A percentile compares a stretch with the other conserved stretches of the same genome.
These are phyloP conservation scores for Chamaecrista fasciculata DNA, from an alignment of 306 rosid species.

Conservation along the genomic window DNA sequence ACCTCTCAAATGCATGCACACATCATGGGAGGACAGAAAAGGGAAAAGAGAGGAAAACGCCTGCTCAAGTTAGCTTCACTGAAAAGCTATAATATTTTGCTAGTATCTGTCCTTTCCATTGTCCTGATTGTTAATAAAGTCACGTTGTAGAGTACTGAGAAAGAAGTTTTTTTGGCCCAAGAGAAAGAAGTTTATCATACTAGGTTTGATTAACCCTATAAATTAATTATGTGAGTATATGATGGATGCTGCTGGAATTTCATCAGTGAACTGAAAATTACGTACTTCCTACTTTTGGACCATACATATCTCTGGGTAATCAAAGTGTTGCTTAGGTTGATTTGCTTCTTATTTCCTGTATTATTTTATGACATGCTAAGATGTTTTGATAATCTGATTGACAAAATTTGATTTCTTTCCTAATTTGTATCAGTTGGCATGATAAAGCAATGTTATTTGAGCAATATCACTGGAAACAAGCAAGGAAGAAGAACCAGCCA, in stretches of 20 bases:
- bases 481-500: conserved; percentile 64
- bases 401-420: background rate
- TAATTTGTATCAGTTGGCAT: conserved; percentile 65
- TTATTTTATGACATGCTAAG: background rate
- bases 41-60: background rate
- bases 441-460: conserved; percentile 76
- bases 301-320: background rate
- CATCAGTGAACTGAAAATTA: background rate
- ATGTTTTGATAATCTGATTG: background rate
- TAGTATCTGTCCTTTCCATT: background rate
- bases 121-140: background rate
- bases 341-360: conserved; percentile 18
- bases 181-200: background rate
- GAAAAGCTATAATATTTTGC: background rate
- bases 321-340: conserved; percentile 6
- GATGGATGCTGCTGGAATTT: background rate
- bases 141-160: background rate
- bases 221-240: background rate
- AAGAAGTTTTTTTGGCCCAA: too few relatives aligned
- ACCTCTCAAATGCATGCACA: conserved; percentile 7
- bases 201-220: background rate
- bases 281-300: background rate
- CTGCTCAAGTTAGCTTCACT: background rate
- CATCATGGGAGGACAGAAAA: background rate
- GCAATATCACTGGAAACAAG: conserved; percentile 89